Conservation (phyloP, 768 basidiomycete species). For the Macrolepiota dolichaula region DNA sequence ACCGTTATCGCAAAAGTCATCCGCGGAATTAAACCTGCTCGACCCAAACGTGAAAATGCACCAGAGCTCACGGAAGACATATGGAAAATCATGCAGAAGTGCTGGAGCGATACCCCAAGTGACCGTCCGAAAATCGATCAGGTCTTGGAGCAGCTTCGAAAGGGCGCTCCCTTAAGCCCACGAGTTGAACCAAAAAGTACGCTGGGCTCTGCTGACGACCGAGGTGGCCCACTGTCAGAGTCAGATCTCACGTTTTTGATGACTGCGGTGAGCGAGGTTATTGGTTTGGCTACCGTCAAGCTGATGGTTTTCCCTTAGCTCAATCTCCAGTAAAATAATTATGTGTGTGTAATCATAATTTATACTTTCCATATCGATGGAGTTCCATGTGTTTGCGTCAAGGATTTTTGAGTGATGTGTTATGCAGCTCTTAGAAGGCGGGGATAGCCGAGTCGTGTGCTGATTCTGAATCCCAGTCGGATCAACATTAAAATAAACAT, state of each 20-base stretch:
- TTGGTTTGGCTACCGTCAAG: neutral
- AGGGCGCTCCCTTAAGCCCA: neutral
- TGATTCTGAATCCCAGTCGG: neutral
- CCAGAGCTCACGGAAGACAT: neutral
- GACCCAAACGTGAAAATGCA: neutral
- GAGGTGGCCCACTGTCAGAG: neutral
- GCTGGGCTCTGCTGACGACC: neutral
- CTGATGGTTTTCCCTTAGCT: neutral
- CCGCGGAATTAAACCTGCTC: slow-evolving; percentile 14
- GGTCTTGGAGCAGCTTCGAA: neutral
- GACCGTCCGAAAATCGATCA: neutral
- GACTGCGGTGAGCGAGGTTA: neutral
- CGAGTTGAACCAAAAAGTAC: neutral
- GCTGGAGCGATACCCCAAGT: neutral
- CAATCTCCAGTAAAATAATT: neutral
- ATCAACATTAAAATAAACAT: neutral
- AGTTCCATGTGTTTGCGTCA: no score
- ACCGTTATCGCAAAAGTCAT: slow-evolving; percentile 17
- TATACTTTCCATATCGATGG: no score
- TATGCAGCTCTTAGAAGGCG: no score
- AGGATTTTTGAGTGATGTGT: no score
- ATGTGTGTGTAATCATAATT: neutral
- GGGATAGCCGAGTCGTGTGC: neutral
- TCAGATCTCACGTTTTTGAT: neutral
- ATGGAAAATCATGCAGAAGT: slow-evolving; percentile 2